Evolutionary conservation across 2,329 filamentous ascomycete species (phyloP), one percentile per base, ranked within the genome.

Genomic region (Aspergillus sojae): DNA sequence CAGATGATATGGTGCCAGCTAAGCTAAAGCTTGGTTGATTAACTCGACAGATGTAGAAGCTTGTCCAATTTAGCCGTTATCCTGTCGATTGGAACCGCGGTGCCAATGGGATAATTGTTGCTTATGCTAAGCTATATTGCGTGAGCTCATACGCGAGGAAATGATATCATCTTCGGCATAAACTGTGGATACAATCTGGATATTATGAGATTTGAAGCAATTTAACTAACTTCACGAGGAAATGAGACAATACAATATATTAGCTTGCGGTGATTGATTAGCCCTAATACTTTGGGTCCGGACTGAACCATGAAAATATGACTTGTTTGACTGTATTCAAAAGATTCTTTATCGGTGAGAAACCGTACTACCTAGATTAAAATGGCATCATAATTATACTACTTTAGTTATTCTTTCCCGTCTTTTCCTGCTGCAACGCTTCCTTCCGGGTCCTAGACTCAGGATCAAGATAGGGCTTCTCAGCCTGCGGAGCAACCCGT

Each of bases 401-500:
- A 5, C 4, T 45, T 23, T 10, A 48, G 12, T 26, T 48, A 3
- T 21, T 48, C 34, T 26, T 52, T 21, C 11, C 28, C 1, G 11
- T 32, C 19, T 52, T 21, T 9, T 52, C 48, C 28, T 52, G 16
- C 19, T 32, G n/a, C 16, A 41, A 23, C 11, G 54, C 60, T 21
- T 62, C 60, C 54, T 52, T 57, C 19, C 60, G 54, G 16, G 60
- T 62, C 54, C 34, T 52, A n/a, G 60, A 62, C 32, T 45, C 23
- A 16, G 16, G 32, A 16, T 62, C 60, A 19, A 62, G 23, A 43
- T 62, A 62, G 23, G 60, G 60, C 45, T 46, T 52, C 26, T 62
- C 60, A 7, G 60, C 60, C 45, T 62, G 60, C 5, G 60, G 60
- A 16, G 60, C 60, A 48, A 62, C 60, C 3, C 60, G 60, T 32